Evolutionary conservation across 306 rosid genomes (phyloP).

Genomic region (Sicyos baderoa): DNA sequence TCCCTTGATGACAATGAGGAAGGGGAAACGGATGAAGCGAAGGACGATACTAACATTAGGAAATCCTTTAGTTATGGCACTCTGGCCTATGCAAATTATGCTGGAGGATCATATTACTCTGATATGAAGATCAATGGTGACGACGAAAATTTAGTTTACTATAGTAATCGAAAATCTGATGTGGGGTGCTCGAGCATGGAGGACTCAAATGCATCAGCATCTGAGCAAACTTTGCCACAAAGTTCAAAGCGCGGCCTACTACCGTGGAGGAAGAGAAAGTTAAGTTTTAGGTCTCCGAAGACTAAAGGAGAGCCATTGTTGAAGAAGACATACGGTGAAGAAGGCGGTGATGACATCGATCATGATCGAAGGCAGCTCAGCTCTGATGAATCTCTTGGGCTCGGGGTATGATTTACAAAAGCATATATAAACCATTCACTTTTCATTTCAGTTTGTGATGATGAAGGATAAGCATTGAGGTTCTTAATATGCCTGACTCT

Average conservation of each 20-base stretch:
- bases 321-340: slow-evolving; percentile 89
- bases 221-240: slow-evolving; percentile 47
- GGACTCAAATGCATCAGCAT: slow-evolving; percentile 46
- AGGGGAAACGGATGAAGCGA: slow-evolving; percentile 78
- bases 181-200: slow-evolving; percentile 45
- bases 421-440: neutral
- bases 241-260: slow-evolving; percentile 79
- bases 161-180: slow-evolving; percentile 71
- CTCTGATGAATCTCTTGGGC: slow-evolving; percentile 74
- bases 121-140: slow-evolving; percentile 42
- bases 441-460: neutral
- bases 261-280: slow-evolving; percentile 97
- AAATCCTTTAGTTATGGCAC: slow-evolving; percentile 95
- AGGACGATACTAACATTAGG: slow-evolving; percentile 67
- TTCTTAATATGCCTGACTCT: neutral
- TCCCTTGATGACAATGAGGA: slow-evolving; percentile 83
- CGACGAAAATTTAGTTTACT: slow-evolving; percentile 86
- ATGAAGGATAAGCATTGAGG: neutral
- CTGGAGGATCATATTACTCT: slow-evolving; percentile 68
- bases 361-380: slow-evolving; percentile 93
- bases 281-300: slow-evolving; percentile 95
- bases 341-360: slow-evolving; percentile 98
- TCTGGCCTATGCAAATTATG: slow-evolving; percentile 74
- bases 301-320: slow-evolving; percentile 90
- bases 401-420: slow-evolving; percentile 43